A percentile compares a stretch with the other conserved stretches of the same genome.
phyloP scores from a whole-genome alignment of 1,284 basidiomycete species.

The Irpex rosettiformis region DNA sequence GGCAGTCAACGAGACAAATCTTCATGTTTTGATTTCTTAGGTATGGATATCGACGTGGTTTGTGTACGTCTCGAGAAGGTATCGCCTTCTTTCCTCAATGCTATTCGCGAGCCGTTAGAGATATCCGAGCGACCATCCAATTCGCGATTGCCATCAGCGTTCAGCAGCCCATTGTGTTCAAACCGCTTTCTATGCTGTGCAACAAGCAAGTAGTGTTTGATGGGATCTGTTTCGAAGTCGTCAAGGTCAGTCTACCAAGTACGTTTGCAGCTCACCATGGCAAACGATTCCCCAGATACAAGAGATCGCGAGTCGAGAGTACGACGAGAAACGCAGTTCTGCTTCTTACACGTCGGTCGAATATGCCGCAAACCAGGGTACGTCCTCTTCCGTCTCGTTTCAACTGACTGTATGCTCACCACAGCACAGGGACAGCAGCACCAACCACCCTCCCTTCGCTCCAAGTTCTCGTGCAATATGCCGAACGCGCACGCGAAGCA shows the following conservation, averaged over 20 bases:
- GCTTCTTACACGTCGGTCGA: neutral
- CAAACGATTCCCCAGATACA: too few relatives aligned
- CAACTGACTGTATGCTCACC: neutral
- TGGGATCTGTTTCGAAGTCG: neutral
- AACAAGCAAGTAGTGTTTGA: neutral
- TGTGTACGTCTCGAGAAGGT: conserved; percentile 57
- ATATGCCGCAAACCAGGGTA: too few relatives aligned
- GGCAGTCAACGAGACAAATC: neutral
- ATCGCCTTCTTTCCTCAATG: conserved; percentile 46
- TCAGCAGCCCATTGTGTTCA: neutral
- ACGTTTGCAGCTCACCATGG: neutral
- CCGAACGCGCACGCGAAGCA: neutral
- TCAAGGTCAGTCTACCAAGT: too few relatives aligned
- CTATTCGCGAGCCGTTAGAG: conserved; percentile 49
- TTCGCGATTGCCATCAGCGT: neutral
- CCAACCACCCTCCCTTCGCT: neutral
- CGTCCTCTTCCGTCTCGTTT: neutral
- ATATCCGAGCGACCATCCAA: conserved; percentile 52
- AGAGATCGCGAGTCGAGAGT: neutral
- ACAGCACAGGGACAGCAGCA: neutral
- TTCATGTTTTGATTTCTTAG: conserved; percentile 32
- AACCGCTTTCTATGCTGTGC: neutral
- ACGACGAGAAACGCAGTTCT: neutral
- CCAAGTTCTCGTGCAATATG: neutral
- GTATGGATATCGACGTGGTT: conserved; percentile 58